phyloP scores from a whole-genome alignment of 768 basidiomycete genomes.

The Suillus spraguei region DNA sequence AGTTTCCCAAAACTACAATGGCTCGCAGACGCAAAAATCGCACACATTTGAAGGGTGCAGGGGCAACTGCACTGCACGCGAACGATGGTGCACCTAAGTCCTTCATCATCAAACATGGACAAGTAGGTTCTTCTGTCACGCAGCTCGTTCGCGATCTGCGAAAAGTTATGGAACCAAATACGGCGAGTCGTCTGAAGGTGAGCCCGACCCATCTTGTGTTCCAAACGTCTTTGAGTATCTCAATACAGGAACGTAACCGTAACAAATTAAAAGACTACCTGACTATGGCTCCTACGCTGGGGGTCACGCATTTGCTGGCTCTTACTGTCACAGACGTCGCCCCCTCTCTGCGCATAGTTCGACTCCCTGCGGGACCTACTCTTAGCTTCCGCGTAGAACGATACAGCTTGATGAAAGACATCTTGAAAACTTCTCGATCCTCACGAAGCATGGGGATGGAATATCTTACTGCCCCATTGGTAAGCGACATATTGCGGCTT shows the following conservation, averaged over 20 bases:
- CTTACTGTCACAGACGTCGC: conserved; percentile 87
- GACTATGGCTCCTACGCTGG: conserved; percentile 86
- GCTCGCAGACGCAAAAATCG: conserved; percentile 76
- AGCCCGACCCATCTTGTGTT: conserved; percentile 6
- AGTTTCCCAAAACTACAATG: conserved; percentile 43
- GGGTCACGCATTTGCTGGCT: conserved; percentile 91
- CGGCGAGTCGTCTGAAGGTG: conserved; percentile 89
- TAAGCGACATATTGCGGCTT: conserved; percentile 39
- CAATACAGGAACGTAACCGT: conserved; percentile 77
- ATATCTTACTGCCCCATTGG: conserved; percentile 90
- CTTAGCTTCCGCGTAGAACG: conserved; percentile 91
- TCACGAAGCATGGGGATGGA: conserved; percentile 82
- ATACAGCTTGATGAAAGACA: conserved; percentile 89
- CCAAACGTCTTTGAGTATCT: conserved; percentile 12
- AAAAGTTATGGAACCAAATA: conserved; percentile 98
- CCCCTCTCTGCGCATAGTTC: conserved; percentile 84
- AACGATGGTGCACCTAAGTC: conserved; percentile 70
- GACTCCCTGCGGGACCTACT: conserved; percentile 89
- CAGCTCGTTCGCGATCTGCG: conserved; percentile 93
- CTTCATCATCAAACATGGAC: conserved; percentile 96
- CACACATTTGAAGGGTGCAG: conserved; percentile 73
- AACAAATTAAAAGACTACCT: conserved; percentile 95
- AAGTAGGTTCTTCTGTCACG: conserved; percentile 82
- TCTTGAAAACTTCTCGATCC: conserved; percentile 64
- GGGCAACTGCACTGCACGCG: conserved; percentile 33